These are phyloP conservation scores for Sporothrix humicola DNA, from an alignment of 2,329 filamentous ascomycete species.

Conservation along the genomic window DNA sequence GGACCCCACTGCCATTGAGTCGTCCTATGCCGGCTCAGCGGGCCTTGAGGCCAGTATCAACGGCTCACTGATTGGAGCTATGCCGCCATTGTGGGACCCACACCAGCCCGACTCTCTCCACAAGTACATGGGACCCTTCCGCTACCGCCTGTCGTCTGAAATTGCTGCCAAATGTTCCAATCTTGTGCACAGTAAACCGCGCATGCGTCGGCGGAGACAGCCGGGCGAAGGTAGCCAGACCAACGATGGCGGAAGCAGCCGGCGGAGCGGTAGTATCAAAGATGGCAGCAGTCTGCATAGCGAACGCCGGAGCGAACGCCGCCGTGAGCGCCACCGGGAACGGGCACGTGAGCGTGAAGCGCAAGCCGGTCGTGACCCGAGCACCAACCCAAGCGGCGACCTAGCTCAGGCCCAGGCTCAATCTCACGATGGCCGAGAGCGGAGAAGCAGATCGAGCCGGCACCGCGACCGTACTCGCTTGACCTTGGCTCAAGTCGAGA, in stretches of 20 bases:
- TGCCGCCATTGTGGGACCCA: slow-evolving; percentile 39
- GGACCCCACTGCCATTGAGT: not conserved
- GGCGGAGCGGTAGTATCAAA: not conserved
- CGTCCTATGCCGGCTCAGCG: not conserved
- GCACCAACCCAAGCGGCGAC: not conserved
- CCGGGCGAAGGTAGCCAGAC: not conserved
- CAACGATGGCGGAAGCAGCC: slow-evolving; percentile 5
- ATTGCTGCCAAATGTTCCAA: slow-evolving; percentile 44
- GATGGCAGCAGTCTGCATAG: slow-evolving; percentile 2
- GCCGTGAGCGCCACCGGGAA: not conserved
- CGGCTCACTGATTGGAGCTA: slow-evolving; percentile 37
- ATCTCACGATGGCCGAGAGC: not conserved
- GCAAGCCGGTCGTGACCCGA: not conserved
- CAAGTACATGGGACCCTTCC: slow-evolving; percentile 39
- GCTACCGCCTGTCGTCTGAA: slow-evolving; percentile 43
- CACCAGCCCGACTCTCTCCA: slow-evolving; percentile 39
- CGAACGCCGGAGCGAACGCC: not conserved
- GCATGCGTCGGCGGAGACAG: slow-evolving; percentile 44
- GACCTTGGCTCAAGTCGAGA: not conserved
- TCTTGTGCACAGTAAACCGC: slow-evolving; percentile 45
- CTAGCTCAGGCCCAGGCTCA: not conserved
- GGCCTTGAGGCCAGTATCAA: slow-evolving; percentile 28
- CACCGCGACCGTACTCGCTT: slow-evolving; percentile 9
- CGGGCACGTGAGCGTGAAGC: not conserved
- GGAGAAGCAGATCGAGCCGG: not conserved